A percentile compares a stretch with the other conserved stretches of the same genome.
Conservation (phyloP, 306 rosid genomes). For the Inga oerstediana region DNA sequence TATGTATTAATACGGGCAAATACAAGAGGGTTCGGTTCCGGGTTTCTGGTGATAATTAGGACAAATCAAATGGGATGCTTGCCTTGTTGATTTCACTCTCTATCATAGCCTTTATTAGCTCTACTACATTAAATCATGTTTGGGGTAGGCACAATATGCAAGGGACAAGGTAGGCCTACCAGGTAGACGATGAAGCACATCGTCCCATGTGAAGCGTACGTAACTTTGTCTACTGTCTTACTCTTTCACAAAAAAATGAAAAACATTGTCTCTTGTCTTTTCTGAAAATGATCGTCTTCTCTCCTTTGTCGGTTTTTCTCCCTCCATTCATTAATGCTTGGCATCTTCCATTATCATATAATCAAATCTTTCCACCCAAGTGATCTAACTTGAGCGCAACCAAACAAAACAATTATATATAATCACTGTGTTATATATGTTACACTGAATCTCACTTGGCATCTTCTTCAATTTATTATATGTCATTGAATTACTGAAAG, state of each 20-base stretch:
- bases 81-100: slow-evolving; percentile 2
- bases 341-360: slow-evolving; percentile 37
- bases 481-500: slow-evolving; percentile 26
- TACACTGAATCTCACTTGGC: not conserved
- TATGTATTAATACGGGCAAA: not conserved
- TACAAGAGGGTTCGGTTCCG: not conserved
- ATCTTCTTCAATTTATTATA: not conserved
- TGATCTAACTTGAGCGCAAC: slow-evolving; percentile 34
- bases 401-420: slow-evolving; percentile 22
- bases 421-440: not conserved
- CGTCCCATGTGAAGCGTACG: slow-evolving; percentile 47
- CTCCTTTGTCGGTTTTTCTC: slow-evolving; percentile 40
- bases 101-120: slow-evolving; percentile 20
- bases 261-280: slow-evolving; percentile 46
- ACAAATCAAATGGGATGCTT: not conserved
- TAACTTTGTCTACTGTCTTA: slow-evolving; percentile 43
- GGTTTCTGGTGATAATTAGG: not conserved
- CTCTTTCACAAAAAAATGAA: slow-evolving; percentile 24
- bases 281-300: slow-evolving; percentile 45
- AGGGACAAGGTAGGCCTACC: slow-evolving; percentile 49
- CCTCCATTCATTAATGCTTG: slow-evolving; percentile 37
- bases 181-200: slow-evolving; percentile 31
- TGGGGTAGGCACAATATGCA: slow-evolving; percentile 26
- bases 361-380: slow-evolving; percentile 31
- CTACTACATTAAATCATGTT: slow-evolving; percentile 23